Evolutionary conservation across 345 rosid species (phyloP).

Genomic region (Populus ilicifolia): DNA sequence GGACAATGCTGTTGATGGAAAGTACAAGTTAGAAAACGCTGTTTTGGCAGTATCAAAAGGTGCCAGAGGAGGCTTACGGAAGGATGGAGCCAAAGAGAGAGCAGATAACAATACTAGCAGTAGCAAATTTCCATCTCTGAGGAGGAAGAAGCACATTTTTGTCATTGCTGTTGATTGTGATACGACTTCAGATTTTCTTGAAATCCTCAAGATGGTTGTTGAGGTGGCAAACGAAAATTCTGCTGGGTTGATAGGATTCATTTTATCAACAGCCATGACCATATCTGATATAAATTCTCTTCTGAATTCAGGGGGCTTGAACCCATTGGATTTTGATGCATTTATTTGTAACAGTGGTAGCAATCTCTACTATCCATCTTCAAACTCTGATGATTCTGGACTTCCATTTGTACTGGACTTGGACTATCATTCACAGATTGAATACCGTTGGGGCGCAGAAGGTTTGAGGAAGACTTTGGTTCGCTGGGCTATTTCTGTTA

Average conservation of each 20-base stretch:
- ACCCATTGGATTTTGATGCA: slow-evolving; percentile 20
- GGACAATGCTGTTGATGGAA: slow-evolving; percentile 9
- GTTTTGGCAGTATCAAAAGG: slow-evolving; percentile 28
- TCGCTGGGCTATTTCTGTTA: slow-evolving; percentile 25
- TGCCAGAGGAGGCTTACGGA: slow-evolving; percentile 17
- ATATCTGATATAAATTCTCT: slow-evolving; percentile 20
- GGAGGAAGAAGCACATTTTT: slow-evolving; percentile 15
- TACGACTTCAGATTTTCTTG: slow-evolving; percentile 11
- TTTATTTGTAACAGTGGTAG: slow-evolving; percentile 27
- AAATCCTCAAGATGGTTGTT: slow-evolving; percentile 12
- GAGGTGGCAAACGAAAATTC: slow-evolving; percentile 13
- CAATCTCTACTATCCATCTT: slow-evolving; percentile 23
- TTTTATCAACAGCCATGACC: slow-evolving; percentile 22
- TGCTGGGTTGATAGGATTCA: slow-evolving; percentile 11
- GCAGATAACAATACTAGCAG: not conserved
- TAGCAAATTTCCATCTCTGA: slow-evolving; percentile 8
- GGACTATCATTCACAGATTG: slow-evolving; percentile 21
- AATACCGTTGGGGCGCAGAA: slow-evolving; percentile 25
- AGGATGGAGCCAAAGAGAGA: slow-evolving; percentile 9
- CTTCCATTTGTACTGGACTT: slow-evolving; percentile 16
- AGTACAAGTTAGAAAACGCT: slow-evolving; percentile 15
- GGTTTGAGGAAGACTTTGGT: slow-evolving; percentile 25
- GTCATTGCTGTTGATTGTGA: slow-evolving; percentile 22
- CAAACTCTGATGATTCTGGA: not conserved
- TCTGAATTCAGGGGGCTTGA: slow-evolving; percentile 16